Base-by-base conservation (phyloP, 176 grass and related monocot species). In the Canna indica region DNA sequence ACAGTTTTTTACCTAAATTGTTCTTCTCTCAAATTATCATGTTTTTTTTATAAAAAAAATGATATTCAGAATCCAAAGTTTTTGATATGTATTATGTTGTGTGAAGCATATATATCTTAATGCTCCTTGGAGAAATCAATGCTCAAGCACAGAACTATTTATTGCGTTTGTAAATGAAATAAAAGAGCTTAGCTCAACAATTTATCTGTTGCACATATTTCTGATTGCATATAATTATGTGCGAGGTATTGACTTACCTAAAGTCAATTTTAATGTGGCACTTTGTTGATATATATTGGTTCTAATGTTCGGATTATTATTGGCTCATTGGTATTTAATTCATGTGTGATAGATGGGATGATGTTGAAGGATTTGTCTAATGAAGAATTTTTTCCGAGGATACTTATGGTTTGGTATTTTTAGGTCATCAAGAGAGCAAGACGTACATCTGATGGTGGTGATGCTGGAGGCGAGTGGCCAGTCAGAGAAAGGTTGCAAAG, bases 361-460 rank as follows among this genome's bases (percentile, higher is more conserved):
- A 5, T 22, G 31, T 66, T 12, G 3, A 24, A 25, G 10, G 16
- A 33, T 38, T 66, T 29, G 1, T 38, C 20, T 25, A 1, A n/a
- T 66, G 4, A 38, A n/a, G 35, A 41, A 66, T 39, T 1, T 22
- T 36, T 38, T 25, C 9, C 5, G 4, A 7, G 17, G 33, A 22
- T 18, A 13, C 16, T 66, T 38, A 38, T 36, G 34, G 39, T 39
- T 66, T 80, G 0, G 57, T 73, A 8, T 59, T 64, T 73, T 39
- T 74, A 91, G 88, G 84, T 91, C 77, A 84, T 87, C 36, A 87
- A 85, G 86, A 91, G 82, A 67, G 74, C 33, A 39, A 25, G 52
- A 73, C 67, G 73, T 80, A 56, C 77, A 8, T 47, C 73, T 78
- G 84, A 78, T 72, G 29, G 36, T 32, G 30, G 46, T 77, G 53